Evolutionary conservation across 352 stramenopile genomes (phyloP).

Genomic region (Phytophthora ohioensis): DNA sequence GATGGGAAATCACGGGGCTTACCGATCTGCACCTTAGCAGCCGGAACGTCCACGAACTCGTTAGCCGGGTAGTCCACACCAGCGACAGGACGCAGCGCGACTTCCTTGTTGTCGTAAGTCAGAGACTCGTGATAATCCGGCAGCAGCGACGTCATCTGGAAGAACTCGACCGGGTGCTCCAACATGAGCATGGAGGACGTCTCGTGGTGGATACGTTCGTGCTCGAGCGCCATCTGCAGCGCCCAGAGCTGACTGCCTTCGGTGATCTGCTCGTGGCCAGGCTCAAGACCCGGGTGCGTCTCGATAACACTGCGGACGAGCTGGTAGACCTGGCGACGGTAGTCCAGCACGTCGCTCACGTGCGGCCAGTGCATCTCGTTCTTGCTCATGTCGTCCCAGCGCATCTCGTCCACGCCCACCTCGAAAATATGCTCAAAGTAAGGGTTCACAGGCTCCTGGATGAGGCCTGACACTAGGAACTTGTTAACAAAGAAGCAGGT

Average conservation of each 20-base stretch:
- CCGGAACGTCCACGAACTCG: constrained; percentile 83
- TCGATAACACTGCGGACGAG: constrained; percentile 89
- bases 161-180: constrained; percentile 92
- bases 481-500: constrained; percentile 98
- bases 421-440: constrained; percentile 97
- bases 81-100: constrained; percentile 66
- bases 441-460: constrained; percentile 89
- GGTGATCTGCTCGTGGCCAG: constrained; percentile 80
- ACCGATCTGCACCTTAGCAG: constrained; percentile 80
- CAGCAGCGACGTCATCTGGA: constrained; percentile 86
- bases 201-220: constrained; percentile 98
- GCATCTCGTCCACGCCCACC: constrained; percentile 98
- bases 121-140: constrained; percentile 80
- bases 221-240: constrained; percentile 95
- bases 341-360: constrained; percentile 91
- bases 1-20: constrained; percentile 93
- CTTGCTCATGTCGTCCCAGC: constrained; percentile 98
- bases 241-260: constrained; percentile 93
- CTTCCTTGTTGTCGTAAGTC: constrained; percentile 34
- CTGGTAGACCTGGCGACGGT: constrained; percentile 93
- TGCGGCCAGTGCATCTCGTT: constrained; percentile 96
- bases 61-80: constrained; percentile 92
- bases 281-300: constrained; percentile 87
- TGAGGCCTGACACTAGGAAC: constrained; percentile 92
- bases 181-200: constrained; percentile 97